These are phyloP conservation scores for Paraurostyla sp. DNA, from an alignment of 73 alveolate genomes.

Conservation along the genomic window DNA sequence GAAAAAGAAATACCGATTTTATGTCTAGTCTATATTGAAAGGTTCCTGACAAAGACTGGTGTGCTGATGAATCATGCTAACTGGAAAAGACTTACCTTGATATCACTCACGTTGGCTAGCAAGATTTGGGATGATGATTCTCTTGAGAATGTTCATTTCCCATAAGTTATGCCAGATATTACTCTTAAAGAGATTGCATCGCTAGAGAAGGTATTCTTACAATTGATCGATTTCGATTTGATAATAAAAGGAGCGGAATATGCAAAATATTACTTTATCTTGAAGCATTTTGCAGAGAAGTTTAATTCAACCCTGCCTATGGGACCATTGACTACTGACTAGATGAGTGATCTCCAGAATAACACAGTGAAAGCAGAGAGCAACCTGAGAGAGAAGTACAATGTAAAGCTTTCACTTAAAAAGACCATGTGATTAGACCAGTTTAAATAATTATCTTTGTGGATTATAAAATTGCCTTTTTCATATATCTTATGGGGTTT, in stretches of 20 bases:
- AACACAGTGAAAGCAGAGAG: conserved; percentile 78
- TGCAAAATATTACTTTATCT: conserved; percentile 97
- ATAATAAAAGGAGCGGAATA: conserved; percentile 95
- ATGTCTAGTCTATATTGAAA: conserved; percentile 96
- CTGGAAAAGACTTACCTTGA: conserved; percentile 97
- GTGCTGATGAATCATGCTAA: conserved; percentile 95
- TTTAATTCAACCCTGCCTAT: conserved; percentile 56
- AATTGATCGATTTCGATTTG: conserved; percentile 92
- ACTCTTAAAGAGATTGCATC: conserved; percentile 95
- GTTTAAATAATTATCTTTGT: no score
- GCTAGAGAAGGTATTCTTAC: conserved; percentile 96
- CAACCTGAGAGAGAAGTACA: conserved; percentile 80
- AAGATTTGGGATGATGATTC: conserved; percentile 99
- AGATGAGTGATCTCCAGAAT: conserved; percentile 73
- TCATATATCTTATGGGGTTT: no score
- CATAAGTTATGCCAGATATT: conserved; percentile 96
- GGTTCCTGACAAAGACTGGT: conserved; percentile 96
- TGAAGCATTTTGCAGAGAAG: conserved; percentile 80
- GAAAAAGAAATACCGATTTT: conserved; percentile 96
- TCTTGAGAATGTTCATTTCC: conserved; percentile 98
- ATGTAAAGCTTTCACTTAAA: conserved; percentile 32
- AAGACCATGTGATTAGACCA: conserved; percentile 53
- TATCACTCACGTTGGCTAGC: conserved; percentile 95
- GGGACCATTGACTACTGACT: conserved; percentile 69
- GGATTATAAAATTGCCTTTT: no score